Percentiles rank a stretch among this genome's conserved stretches.
Evolutionary conservation across 352 stramenopile species (phyloP).

Genomic region (Phytophthora europaea): DNA sequence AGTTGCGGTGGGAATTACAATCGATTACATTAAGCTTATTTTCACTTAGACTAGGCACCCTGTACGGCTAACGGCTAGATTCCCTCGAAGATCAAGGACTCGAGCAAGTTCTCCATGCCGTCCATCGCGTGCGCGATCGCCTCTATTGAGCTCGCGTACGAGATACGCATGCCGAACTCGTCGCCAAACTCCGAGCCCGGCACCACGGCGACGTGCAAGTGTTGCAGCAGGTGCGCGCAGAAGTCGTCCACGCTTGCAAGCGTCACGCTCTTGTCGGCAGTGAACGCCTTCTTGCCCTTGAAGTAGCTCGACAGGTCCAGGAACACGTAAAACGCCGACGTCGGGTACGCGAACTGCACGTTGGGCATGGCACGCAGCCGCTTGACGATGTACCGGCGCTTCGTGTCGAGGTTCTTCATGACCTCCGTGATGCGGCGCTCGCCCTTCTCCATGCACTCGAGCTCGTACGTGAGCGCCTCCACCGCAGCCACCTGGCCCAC

Average conservation of each 20-base stretch:
- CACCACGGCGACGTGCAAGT: constrained; percentile 94
- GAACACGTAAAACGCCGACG: constrained; percentile 97
- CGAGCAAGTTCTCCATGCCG: constrained; percentile 64
- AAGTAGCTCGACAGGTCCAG: constrained; percentile 90
- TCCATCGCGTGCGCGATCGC: constrained; percentile 73
- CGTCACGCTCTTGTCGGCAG: constrained; percentile 52
- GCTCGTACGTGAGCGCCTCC: constrained; percentile 88
- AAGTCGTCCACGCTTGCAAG: constrained; percentile 69
- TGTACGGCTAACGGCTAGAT: neutral
- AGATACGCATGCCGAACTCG: constrained; percentile 94
- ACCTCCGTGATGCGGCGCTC: constrained; percentile 63
- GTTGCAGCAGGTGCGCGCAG: constrained; percentile 93
- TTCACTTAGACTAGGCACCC: too few species aligned
- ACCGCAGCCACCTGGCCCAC: constrained; percentile 93
- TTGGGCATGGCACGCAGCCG: constrained; percentile 86
- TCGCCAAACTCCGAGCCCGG: constrained; percentile 96
- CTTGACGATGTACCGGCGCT: constrained; percentile 93
- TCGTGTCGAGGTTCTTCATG: constrained; percentile 69
- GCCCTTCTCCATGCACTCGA: constrained; percentile 62
- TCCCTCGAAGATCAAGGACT: constrained; percentile 63
- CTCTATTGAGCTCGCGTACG: constrained; percentile 96
- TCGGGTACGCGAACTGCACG: constrained; percentile 87
- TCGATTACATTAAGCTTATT: too few species aligned
- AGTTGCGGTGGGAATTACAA: too few species aligned
- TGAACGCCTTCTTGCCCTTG: constrained; percentile 55